Percentiles rank a stretch among this genome's conserved stretches.
Conservation (phyloP, 768 basidiomycete genomes). For the Dioszegia hungarica region DNA sequence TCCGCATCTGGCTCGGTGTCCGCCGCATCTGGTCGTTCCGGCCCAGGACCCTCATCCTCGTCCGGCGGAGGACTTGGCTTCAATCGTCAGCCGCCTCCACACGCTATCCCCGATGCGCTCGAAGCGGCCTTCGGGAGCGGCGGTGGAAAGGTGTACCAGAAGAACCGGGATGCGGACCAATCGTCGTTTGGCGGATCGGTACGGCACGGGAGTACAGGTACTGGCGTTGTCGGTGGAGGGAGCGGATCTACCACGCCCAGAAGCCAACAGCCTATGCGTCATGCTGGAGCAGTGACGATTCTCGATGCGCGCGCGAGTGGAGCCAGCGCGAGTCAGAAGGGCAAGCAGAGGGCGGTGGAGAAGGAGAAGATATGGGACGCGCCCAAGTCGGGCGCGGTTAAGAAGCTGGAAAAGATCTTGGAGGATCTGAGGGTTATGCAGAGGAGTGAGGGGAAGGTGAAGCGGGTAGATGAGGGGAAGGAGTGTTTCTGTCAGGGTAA, state of each 20-base stretch:
- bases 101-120: constrained; percentile 19
- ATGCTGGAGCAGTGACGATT: constrained; percentile 16
- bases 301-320: background rate
- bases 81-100: constrained; percentile 2
- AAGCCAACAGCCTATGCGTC: background rate
- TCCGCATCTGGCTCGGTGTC: no score
- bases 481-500: constrained; percentile 48
- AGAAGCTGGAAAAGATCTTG: constrained; percentile 35
- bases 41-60: no score
- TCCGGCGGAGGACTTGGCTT: no score
- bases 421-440: constrained; percentile 25
- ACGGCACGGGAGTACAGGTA: background rate
- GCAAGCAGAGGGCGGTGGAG: constrained; percentile 13
- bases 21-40: no score
- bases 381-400: constrained; percentile 33
- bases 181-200: background rate
- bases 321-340: constrained; percentile 16
- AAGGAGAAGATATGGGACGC: constrained; percentile 40
- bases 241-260: constrained; percentile 12
- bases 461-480: constrained; percentile 5
- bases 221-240: no score
- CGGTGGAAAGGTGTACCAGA: constrained; percentile 42
- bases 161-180: constrained; percentile 30
- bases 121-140: constrained; percentile 31
- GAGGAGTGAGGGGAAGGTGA: constrained; percentile 26